These are phyloP conservation scores for Mrakia gelida DNA, from an alignment of 768 basidiomycete genomes.

Conservation along the genomic window DNA sequence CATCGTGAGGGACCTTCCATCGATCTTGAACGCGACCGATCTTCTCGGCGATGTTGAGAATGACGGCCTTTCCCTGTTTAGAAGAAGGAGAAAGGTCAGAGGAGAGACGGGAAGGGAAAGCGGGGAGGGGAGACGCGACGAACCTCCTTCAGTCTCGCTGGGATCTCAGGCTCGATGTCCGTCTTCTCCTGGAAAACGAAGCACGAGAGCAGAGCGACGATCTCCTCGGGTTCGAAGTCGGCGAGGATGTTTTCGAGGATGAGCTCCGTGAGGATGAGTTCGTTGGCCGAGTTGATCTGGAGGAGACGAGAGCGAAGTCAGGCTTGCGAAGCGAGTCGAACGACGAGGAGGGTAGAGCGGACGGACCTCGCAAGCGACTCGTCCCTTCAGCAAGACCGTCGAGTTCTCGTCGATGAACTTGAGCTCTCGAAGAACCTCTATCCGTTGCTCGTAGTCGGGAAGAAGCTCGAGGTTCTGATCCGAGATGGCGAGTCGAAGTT, in stretches of 20 bases:
- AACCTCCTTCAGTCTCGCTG: constrained; percentile 45
- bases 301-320: background rate
- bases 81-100: constrained; percentile 44
- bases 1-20: constrained; percentile 72
- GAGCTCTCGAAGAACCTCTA: constrained; percentile 82
- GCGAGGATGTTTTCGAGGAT: constrained; percentile 94
- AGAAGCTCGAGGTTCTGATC: constrained; percentile 95
- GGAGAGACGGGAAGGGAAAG: too few relatives aligned
- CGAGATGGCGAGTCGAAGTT: constrained; percentile 77
- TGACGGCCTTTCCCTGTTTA: constrained; percentile 72
- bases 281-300: constrained; percentile 98
- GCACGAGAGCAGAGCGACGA: constrained; percentile 89
- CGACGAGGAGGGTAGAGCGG: background rate
- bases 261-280: constrained; percentile 91
- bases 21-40: constrained; percentile 74
- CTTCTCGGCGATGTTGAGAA: constrained; percentile 69
- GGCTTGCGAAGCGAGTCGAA: background rate
- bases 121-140: too few relatives aligned
- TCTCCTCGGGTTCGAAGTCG: constrained; percentile 86
- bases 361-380: constrained; percentile 92
- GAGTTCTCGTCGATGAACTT: constrained; percentile 94
- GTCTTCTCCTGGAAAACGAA: constrained; percentile 99
- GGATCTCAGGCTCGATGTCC: constrained; percentile 76
- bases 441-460: constrained; percentile 93
- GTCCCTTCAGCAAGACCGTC: constrained; percentile 89